Evolutionary conservation across 1,139 yeast genomes (phyloP).

Genomic region (Suhomyces wounanorum): DNA sequence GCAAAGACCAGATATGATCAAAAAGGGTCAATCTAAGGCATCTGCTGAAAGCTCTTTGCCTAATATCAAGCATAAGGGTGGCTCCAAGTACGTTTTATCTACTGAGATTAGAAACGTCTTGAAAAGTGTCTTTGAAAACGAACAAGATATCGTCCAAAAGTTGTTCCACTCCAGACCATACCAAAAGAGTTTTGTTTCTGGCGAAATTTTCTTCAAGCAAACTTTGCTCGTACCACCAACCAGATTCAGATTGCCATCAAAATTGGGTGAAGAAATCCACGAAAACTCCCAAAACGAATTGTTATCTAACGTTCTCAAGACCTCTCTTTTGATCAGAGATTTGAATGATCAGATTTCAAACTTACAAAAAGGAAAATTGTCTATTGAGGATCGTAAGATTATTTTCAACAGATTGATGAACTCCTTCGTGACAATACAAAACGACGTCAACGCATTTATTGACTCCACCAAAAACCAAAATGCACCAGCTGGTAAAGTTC

Average conservation of each 20-base stretch:
- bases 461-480: slow-evolving; percentile 89
- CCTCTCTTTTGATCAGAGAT: slow-evolving; percentile 82
- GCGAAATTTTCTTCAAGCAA: slow-evolving; percentile 91
- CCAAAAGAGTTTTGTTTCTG: slow-evolving; percentile 50
- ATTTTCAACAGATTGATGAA: slow-evolving; percentile 91
- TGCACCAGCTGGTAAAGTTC: slow-evolving; percentile 66
- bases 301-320: slow-evolving; percentile 73
- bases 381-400: slow-evolving; percentile 64
- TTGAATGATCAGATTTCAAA: slow-evolving; percentile 75
- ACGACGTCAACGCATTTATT: slow-evolving; percentile 90
- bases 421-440: slow-evolving; percentile 90
- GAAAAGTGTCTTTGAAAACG: slow-evolving; percentile 72
- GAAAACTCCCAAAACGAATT: slow-evolving; percentile 93
- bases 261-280: slow-evolving; percentile 93
- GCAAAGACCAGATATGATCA: slow-evolving; percentile 70
- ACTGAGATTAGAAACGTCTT: slow-evolving; percentile 83
- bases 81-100: slow-evolving; percentile 82
- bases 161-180: slow-evolving; percentile 80
- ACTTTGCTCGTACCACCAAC: slow-evolving; percentile 94
- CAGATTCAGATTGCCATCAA: slow-evolving; percentile 94
- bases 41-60: slow-evolving; percentile 29
- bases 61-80: slow-evolving; percentile 57
- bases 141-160: slow-evolving; percentile 59
- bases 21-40: slow-evolving; percentile 20
- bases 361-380: slow-evolving; percentile 63